Evolutionary conservation across 2,329 filamentous ascomycete genomes (phyloP), one percentile per base, ranked within the genome.

Genomic region (Sporothrix globosa): DNA sequence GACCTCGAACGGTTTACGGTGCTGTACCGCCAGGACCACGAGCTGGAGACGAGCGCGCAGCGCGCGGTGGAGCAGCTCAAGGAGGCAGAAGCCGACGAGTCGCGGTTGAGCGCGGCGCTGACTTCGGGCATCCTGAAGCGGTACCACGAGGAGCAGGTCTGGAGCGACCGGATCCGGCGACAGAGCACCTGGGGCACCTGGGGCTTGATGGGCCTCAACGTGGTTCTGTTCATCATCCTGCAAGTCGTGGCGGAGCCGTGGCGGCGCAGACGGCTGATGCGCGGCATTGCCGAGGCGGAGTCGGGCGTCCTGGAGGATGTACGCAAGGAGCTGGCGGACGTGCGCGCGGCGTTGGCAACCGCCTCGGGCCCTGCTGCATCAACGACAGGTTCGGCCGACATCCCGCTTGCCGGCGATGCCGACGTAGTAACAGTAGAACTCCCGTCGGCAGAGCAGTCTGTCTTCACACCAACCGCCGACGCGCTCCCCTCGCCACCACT

Each of bases 161-260:
- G 96, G 96, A 97, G 92, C 77, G 96, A 99, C 79, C 95, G 97
- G 76, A 99, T 99, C 78, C 87, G 96, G 48, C 86, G 96, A 74
- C 97, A 97, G 85, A 96, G 92, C 79, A 99, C 96, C 0, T 99
- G 96, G 96, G 95, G 96, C 48, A 99, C 96, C 0, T 98, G 96
- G 89, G 96, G 95, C 0, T 83, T 99, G 73, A 99, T 99, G 96
- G 95, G 95, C 30, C 88, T 98, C 77, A 99, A 99, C 78, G 92
- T 98, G 44, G 79, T 98, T 72, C 82, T 99, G 61, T 92, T 99
- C 77, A 81, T 99, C 68, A 85, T 94, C 21, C 89, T 96, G 75
- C 90, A 97, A 81, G 90, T 97, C 75, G 88, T 96, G 24, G 90
- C 97, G 72, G 95, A 99, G 84, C 96, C 96, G 4, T 98, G 95